These are phyloP conservation scores for Crinitomyces ghanaensis DNA, from an alignment of 805 yeast genomes.

Conservation along the genomic window DNA sequence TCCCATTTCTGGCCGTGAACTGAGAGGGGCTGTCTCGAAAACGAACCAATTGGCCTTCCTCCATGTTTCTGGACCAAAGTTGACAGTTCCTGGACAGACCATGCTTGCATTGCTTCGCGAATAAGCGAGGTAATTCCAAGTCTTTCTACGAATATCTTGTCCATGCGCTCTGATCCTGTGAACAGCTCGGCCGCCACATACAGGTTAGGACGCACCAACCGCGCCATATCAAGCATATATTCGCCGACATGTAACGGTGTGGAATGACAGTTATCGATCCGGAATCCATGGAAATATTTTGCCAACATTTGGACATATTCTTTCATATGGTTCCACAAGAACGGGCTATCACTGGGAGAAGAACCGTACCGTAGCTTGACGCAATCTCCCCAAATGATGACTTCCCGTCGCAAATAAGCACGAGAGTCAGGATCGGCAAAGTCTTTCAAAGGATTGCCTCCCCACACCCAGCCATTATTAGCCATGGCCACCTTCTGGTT, in stretches of 20 bases:
- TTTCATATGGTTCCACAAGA: conserved; percentile 80
- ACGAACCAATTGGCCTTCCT: conserved; percentile 91
- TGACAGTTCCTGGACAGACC: conserved; percentile 78
- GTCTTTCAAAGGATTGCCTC: conserved; percentile 85
- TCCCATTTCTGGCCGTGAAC: conserved; percentile 18
- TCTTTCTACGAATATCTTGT: conserved; percentile 79
- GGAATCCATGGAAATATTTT: conserved; percentile 65
- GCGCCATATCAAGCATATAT: conserved; percentile 74
- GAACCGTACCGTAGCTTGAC: conserved; percentile 81
- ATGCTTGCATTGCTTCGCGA: conserved; percentile 96
- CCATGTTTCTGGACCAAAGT: conserved; percentile 84
- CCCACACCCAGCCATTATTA: conserved; percentile 99
- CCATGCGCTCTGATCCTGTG: conserved; percentile 86
- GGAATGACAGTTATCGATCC: conserved; percentile 93
- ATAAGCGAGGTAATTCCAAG: conserved; percentile 81
- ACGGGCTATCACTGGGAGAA: conserved; percentile 72
- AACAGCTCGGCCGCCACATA: conserved; percentile 92
- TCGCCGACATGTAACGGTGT: conserved; percentile 95
- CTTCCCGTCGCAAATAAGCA: conserved; percentile 83
- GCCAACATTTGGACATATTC: conserved; percentile 67
- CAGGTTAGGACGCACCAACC: conserved; percentile 70
- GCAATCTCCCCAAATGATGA: conserved; percentile 96
- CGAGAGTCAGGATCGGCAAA: conserved; percentile 74
- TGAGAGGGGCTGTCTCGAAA: conserved; percentile 68
- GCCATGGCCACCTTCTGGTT: conserved; percentile 56